These are phyloP conservation scores for Coemansia sp. DNA, from an alignment of 192 early-diverging fungal genomes.

Conservation along the genomic window DNA sequence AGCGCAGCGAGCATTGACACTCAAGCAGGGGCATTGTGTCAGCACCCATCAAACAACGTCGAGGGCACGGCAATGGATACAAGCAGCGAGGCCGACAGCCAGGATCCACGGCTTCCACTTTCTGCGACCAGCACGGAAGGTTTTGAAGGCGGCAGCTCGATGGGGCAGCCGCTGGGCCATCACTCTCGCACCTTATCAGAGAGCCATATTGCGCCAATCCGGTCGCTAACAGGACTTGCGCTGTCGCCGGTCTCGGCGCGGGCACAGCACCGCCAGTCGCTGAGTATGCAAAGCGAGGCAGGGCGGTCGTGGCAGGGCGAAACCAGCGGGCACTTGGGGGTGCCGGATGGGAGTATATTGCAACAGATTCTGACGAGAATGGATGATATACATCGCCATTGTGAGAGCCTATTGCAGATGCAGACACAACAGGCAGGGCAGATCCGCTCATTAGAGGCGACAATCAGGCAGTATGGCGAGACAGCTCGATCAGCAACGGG, in stretches of 20 bases:
- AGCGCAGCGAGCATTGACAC: not conserved
- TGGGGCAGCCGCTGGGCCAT: not conserved
- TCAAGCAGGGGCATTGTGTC: not conserved
- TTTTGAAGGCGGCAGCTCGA: not conserved
- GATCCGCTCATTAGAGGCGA: constrained; percentile 23
- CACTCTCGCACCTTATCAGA: constrained; percentile 19
- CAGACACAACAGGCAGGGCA: constrained; percentile 28
- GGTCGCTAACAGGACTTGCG: constrained; percentile 38
- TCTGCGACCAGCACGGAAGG: constrained; percentile 9
- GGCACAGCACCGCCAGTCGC: constrained; percentile 11
- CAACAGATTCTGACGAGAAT: constrained; percentile 12
- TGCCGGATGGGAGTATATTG: constrained; percentile 3
- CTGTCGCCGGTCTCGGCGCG: constrained; percentile 21
- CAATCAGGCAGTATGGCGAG: constrained; percentile 10
- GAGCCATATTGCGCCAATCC: constrained; percentile 30
- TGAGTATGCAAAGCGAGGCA: constrained; percentile 2
- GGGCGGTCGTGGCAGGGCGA: constrained; percentile 4
- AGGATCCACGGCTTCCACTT: constrained; percentile 4
- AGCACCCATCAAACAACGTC: not conserved
- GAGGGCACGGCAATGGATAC: constrained; percentile 12
- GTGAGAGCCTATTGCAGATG: constrained; percentile 25
- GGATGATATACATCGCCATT: constrained; percentile 28
- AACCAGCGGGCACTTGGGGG: constrained; percentile 2
- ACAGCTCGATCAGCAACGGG: not conserved
- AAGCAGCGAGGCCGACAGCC: constrained; percentile 10